phyloP scores from a whole-genome alignment of 2,329 filamentous ascomycete genomes.

The Sarocladium kiliense region DNA sequence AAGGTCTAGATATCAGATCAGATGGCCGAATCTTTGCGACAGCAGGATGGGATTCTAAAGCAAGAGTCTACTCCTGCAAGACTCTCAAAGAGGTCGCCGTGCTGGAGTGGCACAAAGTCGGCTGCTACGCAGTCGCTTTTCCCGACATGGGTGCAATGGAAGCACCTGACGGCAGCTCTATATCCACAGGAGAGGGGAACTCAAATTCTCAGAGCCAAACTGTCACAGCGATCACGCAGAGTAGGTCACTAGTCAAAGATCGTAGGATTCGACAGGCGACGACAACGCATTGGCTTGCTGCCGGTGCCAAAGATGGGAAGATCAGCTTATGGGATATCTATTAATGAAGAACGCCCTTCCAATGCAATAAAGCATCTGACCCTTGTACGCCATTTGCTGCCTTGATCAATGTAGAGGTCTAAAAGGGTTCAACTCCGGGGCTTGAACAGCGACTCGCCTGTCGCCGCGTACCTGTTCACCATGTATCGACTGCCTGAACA shows the following conservation, averaged over 20 bases:
- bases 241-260: slow-evolving; percentile 46
- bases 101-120: slow-evolving; percentile 88
- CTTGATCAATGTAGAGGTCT: no score
- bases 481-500: slow-evolving; percentile 8
- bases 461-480: background rate
- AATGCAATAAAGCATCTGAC: no score
- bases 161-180: background rate
- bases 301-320: slow-evolving; percentile 90
- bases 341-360: slow-evolving; percentile 26
- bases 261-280: slow-evolving; percentile 60
- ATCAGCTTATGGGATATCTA: slow-evolving; percentile 96
- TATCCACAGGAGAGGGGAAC: background rate
- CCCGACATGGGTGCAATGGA: slow-evolving; percentile 33
- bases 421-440: no score
- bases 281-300: slow-evolving; percentile 80
- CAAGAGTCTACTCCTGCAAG: slow-evolving; percentile 76
- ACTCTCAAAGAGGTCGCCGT: slow-evolving; percentile 85
- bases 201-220: slow-evolving; percentile 16
- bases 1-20: slow-evolving; percentile 68
- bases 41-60: slow-evolving; percentile 82
- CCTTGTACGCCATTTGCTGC: no score
- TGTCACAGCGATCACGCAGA: slow-evolving; percentile 10
- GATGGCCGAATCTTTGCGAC: slow-evolving; percentile 84
- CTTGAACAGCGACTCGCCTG: background rate
- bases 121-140: slow-evolving; percentile 79